Conservation (phyloP, 768 basidiomycete species). For the Naganishia vishniacii region DNA sequence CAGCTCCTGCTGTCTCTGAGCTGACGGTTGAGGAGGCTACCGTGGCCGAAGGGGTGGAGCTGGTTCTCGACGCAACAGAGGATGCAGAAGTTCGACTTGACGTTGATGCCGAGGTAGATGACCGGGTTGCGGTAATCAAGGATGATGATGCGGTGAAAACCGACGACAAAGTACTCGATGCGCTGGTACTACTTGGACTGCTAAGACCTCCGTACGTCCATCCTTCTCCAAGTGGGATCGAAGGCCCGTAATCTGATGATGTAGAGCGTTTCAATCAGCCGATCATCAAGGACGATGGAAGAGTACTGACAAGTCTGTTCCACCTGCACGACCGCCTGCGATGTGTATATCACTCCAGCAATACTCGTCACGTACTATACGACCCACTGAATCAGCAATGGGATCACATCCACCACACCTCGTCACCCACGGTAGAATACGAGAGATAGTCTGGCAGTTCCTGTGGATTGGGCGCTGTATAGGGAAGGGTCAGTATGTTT, state of each 20-base stretch:
- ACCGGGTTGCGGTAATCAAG: neutral
- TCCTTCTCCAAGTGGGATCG: constrained; percentile 23
- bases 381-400: too few relatives aligned
- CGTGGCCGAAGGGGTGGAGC: neutral
- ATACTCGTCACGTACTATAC: constrained; percentile 25
- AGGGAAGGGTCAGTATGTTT: neutral
- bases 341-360: constrained; percentile 13
- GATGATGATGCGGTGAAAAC: neutral
- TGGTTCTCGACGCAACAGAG: too few relatives aligned
- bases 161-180: neutral
- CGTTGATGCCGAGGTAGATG: neutral
- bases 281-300: neutral
- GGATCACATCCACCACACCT: too few relatives aligned
- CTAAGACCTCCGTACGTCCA: constrained; percentile 25
- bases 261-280: too few relatives aligned
- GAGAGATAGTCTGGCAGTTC: constrained; percentile 22
- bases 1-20: neutral
- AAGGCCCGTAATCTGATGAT: constrained; percentile 28
- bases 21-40: neutral
- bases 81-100: too few relatives aligned
- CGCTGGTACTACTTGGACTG: neutral
- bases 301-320: constrained; percentile 22
- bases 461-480: constrained; percentile 16
- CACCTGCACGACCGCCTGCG: constrained; percentile 24
- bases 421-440: constrained; percentile 24